Conservation (phyloP, 805 yeast species). For the Ogataea thermomethanolica region DNA sequence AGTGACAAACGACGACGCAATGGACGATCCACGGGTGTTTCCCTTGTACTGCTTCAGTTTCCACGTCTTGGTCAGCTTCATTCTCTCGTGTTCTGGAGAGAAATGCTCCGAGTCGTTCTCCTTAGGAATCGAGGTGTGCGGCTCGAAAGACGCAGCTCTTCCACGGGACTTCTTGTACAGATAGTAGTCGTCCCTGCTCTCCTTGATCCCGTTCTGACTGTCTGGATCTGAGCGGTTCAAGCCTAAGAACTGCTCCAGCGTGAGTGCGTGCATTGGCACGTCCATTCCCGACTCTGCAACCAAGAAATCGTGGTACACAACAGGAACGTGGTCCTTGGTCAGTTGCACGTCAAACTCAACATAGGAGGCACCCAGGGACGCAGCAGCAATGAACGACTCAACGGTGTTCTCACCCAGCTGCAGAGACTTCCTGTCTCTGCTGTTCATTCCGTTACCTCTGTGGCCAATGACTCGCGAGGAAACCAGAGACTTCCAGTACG, state of each 20-base stretch:
- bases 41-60: constrained; percentile 86
- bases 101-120: constrained; percentile 27
- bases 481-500: constrained; percentile 88
- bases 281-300: constrained; percentile 96
- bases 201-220: constrained; percentile 13
- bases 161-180: constrained; percentile 30
- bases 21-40: constrained; percentile 82
- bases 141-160: constrained; percentile 35
- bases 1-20: constrained; percentile 90
- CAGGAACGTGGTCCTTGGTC: constrained; percentile 88
- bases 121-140: constrained; percentile 5
- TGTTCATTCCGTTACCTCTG: constrained; percentile 90
- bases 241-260: constrained; percentile 81
- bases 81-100: constrained; percentile 49
- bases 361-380: constrained; percentile 92
- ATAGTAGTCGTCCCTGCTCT: constrained; percentile 31
- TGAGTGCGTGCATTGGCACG: constrained; percentile 90
- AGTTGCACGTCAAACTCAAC: constrained; percentile 96
- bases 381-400: constrained; percentile 93
- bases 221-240: constrained; percentile 36
- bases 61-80: constrained; percentile 86
- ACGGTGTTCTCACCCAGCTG: constrained; percentile 95
- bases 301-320: constrained; percentile 88
- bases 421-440: constrained; percentile 63
- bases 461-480: constrained; percentile 93